Percentiles rank a stretch among this genome's conserved stretches.
phyloP scores from a whole-genome alignment of 169 alveolate species.

The Blepharisma undulans region DNA sequence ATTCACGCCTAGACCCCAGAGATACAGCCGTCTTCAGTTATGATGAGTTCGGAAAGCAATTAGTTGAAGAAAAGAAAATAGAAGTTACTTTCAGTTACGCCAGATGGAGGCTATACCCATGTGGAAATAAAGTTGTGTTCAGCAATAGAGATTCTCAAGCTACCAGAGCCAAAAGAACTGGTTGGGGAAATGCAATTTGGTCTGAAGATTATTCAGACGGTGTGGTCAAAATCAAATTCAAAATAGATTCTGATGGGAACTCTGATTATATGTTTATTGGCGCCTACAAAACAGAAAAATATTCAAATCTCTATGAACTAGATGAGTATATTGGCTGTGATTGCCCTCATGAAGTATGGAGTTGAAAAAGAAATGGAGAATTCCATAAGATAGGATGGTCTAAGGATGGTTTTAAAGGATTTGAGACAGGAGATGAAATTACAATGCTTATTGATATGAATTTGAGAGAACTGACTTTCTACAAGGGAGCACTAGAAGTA shows the following conservation, averaged over 20 bases:
- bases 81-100: neutral
- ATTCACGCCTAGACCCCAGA: neutral
- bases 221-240: neutral
- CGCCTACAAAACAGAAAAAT: neutral
- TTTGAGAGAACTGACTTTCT: neutral
- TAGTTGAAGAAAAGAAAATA: neutral
- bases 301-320: neutral
- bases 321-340: neutral
- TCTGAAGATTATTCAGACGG: neutral
- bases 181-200: conserved; percentile 37
- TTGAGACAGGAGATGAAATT: neutral
- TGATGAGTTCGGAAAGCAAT: neutral
- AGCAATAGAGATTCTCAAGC: neutral
- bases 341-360: conserved; percentile 10
- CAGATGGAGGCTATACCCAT: neutral
- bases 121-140: conserved; percentile 11
- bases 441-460: neutral
- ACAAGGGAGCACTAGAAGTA: neutral
- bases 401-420: neutral
- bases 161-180: conserved; percentile 16
- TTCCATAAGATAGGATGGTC: neutral
- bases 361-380: conserved; percentile 31
- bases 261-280: conserved; percentile 8
- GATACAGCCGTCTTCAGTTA: neutral
- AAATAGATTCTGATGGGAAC: neutral